These are phyloP conservation scores for Pichia sp. DNA, from an alignment of 1,139 yeast species.

Conservation along the genomic window DNA sequence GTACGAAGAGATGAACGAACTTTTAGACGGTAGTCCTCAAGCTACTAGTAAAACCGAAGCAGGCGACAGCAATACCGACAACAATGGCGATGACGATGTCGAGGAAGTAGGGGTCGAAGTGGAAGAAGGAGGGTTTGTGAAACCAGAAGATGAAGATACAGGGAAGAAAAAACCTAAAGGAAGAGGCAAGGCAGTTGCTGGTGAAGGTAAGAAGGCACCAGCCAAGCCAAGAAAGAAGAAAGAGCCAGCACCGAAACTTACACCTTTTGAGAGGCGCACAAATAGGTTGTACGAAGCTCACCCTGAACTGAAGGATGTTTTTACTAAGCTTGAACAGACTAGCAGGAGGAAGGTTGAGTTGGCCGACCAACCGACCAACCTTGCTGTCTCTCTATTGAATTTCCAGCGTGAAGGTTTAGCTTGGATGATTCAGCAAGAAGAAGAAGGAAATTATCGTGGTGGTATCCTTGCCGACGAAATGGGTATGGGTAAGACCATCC, in stretches of 20 bases:
- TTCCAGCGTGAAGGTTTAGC: slow-evolving; percentile 90
- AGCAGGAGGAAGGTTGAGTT: slow-evolving; percentile 47
- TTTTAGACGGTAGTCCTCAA: too few relatives aligned
- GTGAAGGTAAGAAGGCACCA: background rate
- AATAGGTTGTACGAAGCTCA: slow-evolving; percentile 61
- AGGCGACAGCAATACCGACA: too few relatives aligned
- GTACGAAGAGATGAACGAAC: slow-evolving; percentile 16
- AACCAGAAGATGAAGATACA: slow-evolving; percentile 16
- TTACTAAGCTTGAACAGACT: slow-evolving; percentile 51
- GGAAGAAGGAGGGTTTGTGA: slow-evolving; percentile 18
- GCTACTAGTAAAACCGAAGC: slow-evolving; percentile 12
- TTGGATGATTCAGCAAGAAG: slow-evolving; percentile 87
- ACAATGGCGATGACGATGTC: slow-evolving; percentile 9
- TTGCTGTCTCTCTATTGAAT: slow-evolving; percentile 70
- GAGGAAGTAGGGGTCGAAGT: slow-evolving; percentile 11
- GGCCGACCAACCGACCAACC: slow-evolving; percentile 72
- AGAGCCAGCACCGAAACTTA: slow-evolving; percentile 48
- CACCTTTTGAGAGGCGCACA: slow-evolving; percentile 64
- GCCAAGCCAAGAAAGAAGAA: slow-evolving; percentile 17
- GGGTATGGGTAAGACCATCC: slow-evolving; percentile 99
- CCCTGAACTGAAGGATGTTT: slow-evolving; percentile 68
- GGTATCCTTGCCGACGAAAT: slow-evolving; percentile 98
- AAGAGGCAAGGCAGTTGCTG: background rate
- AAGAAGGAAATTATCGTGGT: slow-evolving; percentile 69
- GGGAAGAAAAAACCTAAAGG: slow-evolving; percentile 9